Evolutionary conservation across 306 rosid species (phyloP), one percentile per base, ranked within the genome.

Genomic region (Trifolium dubium): DNA sequence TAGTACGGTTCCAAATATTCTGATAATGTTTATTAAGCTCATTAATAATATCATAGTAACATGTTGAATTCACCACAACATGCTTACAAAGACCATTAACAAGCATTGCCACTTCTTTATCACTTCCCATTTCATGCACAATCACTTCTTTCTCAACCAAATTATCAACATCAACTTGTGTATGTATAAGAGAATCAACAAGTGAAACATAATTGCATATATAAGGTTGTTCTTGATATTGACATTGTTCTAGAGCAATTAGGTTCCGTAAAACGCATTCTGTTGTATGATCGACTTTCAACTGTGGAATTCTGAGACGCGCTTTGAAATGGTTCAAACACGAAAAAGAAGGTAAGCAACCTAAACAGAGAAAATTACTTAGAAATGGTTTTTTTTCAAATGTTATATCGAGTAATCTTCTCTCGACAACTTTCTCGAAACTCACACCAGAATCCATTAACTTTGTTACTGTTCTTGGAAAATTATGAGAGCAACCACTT

Each of bases 231-330:
- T 64, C 18, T 0, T 89, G 86, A 18, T 87, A 85, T 44, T 83
- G 79, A 39, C 90, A 85, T 64, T 81, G 91, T 75, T 87, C 91
- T 13, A 89, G 55, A 2, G 94, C 89, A 67, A 87, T 83, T 2
- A 89, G 76, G 60, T 89, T 89, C 63, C 92, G 47, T 0, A 85
- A 37, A n/a, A 85, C 35, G 34, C 86, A 79, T 47, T 85, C 90
- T 0, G 88, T 85, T 8, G 69, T 67, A 73, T 82, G 70, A 10
- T 83, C 82, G 0, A 85, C 73, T 4, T 49, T 72, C 55, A 87
- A 51, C 3, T 56, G 71, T 0, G 89, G 85, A 4, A 87, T 40
- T 23, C 61, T 43, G 0, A 88, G 61, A n/a, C 58, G 66, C 66
- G 85, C 80, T 5, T 80, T 66, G 71, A 78, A 47, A 43, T 39